Percentiles rank a stretch among this genome's conserved stretches.
phyloP scores from a whole-genome alignment of 2,329 filamentous ascomycete genomes.

The Camillea tinctor region DNA sequence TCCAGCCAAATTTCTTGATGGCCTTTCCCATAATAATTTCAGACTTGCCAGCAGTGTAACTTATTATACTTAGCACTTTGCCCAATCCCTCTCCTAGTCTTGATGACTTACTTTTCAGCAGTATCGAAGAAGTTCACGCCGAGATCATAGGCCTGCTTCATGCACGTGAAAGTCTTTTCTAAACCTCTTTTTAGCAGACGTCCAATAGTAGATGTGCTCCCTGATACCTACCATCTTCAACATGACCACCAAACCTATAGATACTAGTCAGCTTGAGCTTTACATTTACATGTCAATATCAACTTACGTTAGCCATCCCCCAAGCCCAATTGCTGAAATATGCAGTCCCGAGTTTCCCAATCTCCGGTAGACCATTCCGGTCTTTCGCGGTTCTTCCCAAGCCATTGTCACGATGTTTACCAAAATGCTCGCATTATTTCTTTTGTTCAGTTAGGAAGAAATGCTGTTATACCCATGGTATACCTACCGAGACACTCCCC shows the following conservation, averaged over 20 bases:
- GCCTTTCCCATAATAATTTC: constrained; percentile 52
- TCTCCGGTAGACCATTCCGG: constrained; percentile 13
- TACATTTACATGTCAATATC: constrained; percentile 30
- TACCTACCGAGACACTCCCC: not conserved
- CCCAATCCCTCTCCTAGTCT: too few species aligned
- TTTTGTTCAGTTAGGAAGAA: not conserved
- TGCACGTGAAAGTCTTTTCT: constrained; percentile 31
- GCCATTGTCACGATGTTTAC: constrained; percentile 6
- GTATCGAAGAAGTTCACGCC: constrained; percentile 57
- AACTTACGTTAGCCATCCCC: constrained; percentile 33
- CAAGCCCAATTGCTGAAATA: constrained; percentile 38
- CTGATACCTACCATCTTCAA: constrained; percentile 26
- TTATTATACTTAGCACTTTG: not conserved
- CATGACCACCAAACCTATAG: constrained; percentile 23
- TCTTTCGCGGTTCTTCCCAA: constrained; percentile 13
- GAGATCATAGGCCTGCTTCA: constrained; percentile 50
- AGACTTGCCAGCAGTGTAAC: constrained; percentile 44
- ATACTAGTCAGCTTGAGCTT: constrained; percentile 27
- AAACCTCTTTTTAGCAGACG: constrained; percentile 12
- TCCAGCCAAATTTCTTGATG: constrained; percentile 52
- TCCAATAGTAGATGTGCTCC: not conserved
- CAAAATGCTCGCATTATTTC: not conserved
- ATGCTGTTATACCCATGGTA: not conserved
- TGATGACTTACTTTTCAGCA: constrained; percentile 41
- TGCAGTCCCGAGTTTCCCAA: constrained; percentile 20